Conservation (phyloP, 108 stramenopile genomes). For the Cylindrotheca fusiformis region DNA sequence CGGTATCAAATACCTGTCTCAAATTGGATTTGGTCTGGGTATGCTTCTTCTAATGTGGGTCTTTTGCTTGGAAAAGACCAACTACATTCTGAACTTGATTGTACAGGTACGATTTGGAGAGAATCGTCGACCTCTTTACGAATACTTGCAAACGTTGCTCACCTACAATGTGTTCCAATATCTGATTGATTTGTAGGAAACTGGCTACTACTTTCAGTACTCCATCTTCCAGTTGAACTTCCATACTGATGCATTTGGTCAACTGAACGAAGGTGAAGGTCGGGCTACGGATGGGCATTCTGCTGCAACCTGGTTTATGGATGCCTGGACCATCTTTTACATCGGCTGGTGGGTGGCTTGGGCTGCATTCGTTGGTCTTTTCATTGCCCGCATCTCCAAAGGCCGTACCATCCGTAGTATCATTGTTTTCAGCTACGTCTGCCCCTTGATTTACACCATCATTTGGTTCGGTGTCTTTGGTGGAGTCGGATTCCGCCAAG, state of each 20-base stretch:
- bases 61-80: constrained; percentile 59
- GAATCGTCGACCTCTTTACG: not conserved
- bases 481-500: constrained; percentile 55
- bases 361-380: constrained; percentile 68
- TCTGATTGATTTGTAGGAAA: constrained; percentile 21
- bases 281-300: constrained; percentile 44
- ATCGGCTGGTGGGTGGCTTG: constrained; percentile 73
- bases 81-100: constrained; percentile 45
- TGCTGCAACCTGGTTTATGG: constrained; percentile 46
- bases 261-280: constrained; percentile 38
- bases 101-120: constrained; percentile 21
- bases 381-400: constrained; percentile 63
- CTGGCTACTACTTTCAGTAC: constrained; percentile 54
- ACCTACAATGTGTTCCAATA: not conserved
- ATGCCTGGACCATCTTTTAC: constrained; percentile 67
- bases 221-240: constrained; percentile 37
- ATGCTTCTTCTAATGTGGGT: constrained; percentile 36
- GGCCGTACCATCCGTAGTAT: constrained; percentile 52
- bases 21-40: constrained; percentile 45
- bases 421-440: constrained; percentile 31
- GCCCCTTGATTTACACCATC: constrained; percentile 40
- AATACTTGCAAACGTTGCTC: not conserved
- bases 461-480: constrained; percentile 56
- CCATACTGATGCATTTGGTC: constrained; percentile 52
- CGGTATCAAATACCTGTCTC: constrained; percentile 54